These are phyloP conservation scores for Eruca vesicaria DNA, from an alignment of 441 rosid species.

Conservation along the genomic window DNA sequence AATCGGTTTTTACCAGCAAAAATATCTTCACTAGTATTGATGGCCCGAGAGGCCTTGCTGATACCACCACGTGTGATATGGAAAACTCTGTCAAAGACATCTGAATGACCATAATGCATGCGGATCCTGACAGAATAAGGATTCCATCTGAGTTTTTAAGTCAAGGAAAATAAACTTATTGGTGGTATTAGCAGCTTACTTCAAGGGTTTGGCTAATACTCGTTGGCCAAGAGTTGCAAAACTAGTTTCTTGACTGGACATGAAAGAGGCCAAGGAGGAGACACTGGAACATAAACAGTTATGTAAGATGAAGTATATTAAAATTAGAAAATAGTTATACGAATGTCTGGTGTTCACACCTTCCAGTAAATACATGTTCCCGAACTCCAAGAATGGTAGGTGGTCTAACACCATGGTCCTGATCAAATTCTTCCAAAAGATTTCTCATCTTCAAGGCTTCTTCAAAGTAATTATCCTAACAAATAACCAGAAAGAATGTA, in stretches of 20 bases:
- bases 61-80: conserved; percentile 96
- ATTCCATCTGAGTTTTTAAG: background rate
- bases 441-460: conserved; percentile 99
- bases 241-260: conserved; percentile 78
- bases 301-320: conserved; percentile 13
- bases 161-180: background rate
- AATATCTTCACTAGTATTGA: conserved; percentile 95
- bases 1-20: conserved; percentile 71
- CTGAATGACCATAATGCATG: conserved; percentile 98
- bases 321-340: conserved; percentile 8
- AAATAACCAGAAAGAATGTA: background rate
- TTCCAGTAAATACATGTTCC: conserved; percentile 98
- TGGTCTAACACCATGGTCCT: conserved; percentile 81
- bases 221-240: conserved; percentile 80
- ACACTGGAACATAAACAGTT: conserved; percentile 44
- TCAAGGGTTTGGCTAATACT: conserved; percentile 66
- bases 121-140: conserved; percentile 54
- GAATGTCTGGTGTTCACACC: conserved; percentile 41
- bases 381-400: conserved; percentile 98
- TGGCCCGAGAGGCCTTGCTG: conserved; percentile 91
- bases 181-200: conserved; percentile 38
- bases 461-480: conserved; percentile 96
- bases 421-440: conserved; percentile 84
- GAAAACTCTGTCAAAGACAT: conserved; percentile 86
- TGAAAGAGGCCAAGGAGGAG: conserved; percentile 85